Evolutionary conservation across 495 filamentous ascomycete species (phyloP).

Genomic region (Rhizodiscina lignyota): DNA sequence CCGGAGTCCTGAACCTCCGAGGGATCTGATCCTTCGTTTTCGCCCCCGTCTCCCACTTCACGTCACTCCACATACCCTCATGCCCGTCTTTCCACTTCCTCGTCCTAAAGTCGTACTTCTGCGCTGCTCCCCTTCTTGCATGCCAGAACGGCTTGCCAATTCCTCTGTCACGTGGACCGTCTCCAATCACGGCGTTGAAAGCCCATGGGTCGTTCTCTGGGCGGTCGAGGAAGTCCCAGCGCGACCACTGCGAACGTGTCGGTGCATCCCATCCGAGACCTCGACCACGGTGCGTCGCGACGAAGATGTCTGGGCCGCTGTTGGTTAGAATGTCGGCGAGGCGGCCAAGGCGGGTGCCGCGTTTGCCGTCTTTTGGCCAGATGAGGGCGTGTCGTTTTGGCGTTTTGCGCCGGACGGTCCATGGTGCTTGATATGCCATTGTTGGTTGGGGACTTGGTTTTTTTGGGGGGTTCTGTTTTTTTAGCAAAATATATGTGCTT

Average conservation of each 20-base stretch:
- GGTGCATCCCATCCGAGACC: conserved; percentile 10
- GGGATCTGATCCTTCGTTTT: background rate
- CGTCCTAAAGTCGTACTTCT: conserved; percentile 13
- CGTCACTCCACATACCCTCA: conserved; percentile 3
- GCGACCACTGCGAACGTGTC: conserved; percentile 5
- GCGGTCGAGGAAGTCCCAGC: conserved; percentile 7
- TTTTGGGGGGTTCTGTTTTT: background rate
- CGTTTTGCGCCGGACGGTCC: conserved; percentile 6
- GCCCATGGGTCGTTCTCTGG: conserved; percentile 3
- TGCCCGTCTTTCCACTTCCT: conserved; percentile 4
- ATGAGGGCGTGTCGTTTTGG: conserved; percentile 14
- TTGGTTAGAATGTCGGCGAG: conserved; percentile 15
- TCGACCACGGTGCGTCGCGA: conserved; percentile 13
- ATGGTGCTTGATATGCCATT: background rate
- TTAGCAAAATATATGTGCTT: background rate
- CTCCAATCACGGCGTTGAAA: background rate
- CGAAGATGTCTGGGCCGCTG: conserved; percentile 19
- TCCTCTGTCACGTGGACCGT: conserved; percentile 8
- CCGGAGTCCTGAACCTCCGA: background rate
- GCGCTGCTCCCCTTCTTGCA: background rate
- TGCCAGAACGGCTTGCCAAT: no score
- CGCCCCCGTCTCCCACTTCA: conserved; percentile 2
- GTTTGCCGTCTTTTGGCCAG: conserved; percentile 20
- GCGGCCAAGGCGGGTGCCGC: conserved; percentile 10
- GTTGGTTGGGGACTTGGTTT: background rate